Evolutionary conservation across 2,329 filamentous ascomycete genomes (phyloP), one percentile per base, ranked within the genome.

Genomic region (Apiospora hydei): DNA sequence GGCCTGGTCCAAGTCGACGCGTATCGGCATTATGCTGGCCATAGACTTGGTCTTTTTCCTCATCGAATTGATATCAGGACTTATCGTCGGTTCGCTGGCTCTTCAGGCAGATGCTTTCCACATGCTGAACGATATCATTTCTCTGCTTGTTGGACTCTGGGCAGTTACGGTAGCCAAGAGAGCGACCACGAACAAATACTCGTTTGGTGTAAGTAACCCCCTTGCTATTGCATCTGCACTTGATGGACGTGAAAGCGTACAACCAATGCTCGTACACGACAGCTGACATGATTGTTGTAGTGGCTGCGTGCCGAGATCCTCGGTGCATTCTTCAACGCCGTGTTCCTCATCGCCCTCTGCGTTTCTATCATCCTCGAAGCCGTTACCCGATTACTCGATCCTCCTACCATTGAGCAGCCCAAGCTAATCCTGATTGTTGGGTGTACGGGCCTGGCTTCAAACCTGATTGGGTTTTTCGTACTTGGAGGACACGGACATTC

Each of bases 121-220:
- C 84, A 99, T 99, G 96, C 88, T 99, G 73, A 99, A 99, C 86
- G 96, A 99, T 89, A 96, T 99, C 77, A 92, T 99, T 73, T 98
- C 96, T 1, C 86, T 99, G 18, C 89, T 92, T 71, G 96, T 99
- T 74, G 96, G 96, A 75, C 84, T 98, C 53, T 99, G 96, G 96
- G 96, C 96, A 70, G 96, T 99, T 71, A 94, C 92, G 74, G 93
- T 97, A 69, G 94, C 95, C 38, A 93, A 93, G 81, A 91, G 93
- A 78, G 93, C 92, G 76, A 93, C 92, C 0, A 97, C 95, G 11
- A 95, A 97, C 78, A 94, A 93, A 82, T 99, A 96, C 81, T 98
- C 96, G 21, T 99, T 98, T 82, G 96, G 96, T 72, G 94, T 95
- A 85, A 38, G 69, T 70, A 7, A 21, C 4, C 26, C 21, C 34